Percentiles rank a stretch among this genome's conserved stretches.
Conservation (phyloP, 805 yeast genomes). For the Scheffersomyces amazonensis region DNA sequence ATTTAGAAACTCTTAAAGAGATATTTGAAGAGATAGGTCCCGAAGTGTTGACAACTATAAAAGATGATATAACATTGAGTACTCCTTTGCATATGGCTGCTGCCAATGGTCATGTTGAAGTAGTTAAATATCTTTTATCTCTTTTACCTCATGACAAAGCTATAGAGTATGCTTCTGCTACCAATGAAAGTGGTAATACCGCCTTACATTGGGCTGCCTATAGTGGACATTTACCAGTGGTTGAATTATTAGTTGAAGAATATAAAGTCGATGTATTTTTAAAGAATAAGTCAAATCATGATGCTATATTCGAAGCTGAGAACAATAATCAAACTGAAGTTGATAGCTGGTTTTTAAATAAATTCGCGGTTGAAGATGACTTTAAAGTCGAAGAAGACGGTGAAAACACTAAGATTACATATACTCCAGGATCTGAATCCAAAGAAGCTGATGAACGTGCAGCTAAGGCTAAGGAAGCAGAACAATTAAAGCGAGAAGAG, state of each 20-base stretch:
- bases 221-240: slow-evolving; percentile 77
- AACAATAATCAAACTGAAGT: slow-evolving; percentile 70
- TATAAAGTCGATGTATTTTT: slow-evolving; percentile 78
- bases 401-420: slow-evolving; percentile 41
- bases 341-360: slow-evolving; percentile 71
- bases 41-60: slow-evolving; percentile 38
- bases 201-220: slow-evolving; percentile 95
- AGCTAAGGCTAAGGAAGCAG: slow-evolving; percentile 1
- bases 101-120: slow-evolving; percentile 85
- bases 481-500: slow-evolving; percentile 24
- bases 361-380: slow-evolving; percentile 64
- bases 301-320: slow-evolving; percentile 87
- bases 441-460: slow-evolving; percentile 36
- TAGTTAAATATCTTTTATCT: slow-evolving; percentile 57
- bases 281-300: slow-evolving; percentile 75
- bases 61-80: slow-evolving; percentile 61
- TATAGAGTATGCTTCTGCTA: slow-evolving; percentile 21
- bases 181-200: slow-evolving; percentile 86
- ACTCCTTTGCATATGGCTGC: slow-evolving; percentile 94
- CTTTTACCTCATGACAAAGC: slow-evolving; percentile 46
- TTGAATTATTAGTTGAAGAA: slow-evolving; percentile 66
- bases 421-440: slow-evolving; percentile 41
- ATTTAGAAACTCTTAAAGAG: slow-evolving; percentile 67
- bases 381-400: slow-evolving; percentile 41
- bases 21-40: slow-evolving; percentile 61